Evolutionary conservation across 2,329 filamentous ascomycete species (phyloP).

Genomic region (Camptophora hylomeconis): DNA sequence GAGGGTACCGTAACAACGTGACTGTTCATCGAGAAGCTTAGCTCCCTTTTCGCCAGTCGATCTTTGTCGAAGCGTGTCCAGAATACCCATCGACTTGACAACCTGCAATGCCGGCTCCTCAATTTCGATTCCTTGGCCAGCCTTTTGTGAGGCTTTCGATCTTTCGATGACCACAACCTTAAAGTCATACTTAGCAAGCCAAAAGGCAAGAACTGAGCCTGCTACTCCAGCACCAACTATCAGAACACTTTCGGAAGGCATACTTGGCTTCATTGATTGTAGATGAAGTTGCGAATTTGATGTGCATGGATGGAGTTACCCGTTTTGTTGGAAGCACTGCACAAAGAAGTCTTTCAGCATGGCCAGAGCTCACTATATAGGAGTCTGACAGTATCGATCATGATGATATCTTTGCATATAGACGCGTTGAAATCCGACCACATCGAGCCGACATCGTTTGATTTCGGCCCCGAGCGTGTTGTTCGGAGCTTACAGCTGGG

Average conservation of each 20-base stretch:
- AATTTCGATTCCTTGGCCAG: conserved; percentile 16
- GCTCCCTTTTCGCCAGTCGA: conserved; percentile 10
- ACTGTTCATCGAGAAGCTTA: conserved; percentile 9
- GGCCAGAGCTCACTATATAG: no score
- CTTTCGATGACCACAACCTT: conserved; percentile 14
- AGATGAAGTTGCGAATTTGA: no score
- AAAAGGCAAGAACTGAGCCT: conserved; percentile 13
- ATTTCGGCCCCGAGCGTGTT: no score
- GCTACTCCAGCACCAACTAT: conserved; percentile 14
- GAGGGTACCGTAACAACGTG: conserved; percentile 7
- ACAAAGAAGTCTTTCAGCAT: no score
- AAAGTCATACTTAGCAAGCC: conserved; percentile 13
- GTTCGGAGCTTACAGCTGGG: no score
- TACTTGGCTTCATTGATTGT: no score
- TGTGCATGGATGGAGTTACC: no score
- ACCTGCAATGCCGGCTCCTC: conserved; percentile 12
- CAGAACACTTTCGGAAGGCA: conserved; percentile 12
- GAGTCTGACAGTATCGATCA: no score
- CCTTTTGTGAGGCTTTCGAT: conserved; percentile 8
- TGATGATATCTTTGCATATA: no score
- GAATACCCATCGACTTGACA: conserved; percentile 12
- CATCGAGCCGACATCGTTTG: no score
- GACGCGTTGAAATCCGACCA: no score
- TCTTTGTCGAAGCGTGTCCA: conserved; percentile 7
- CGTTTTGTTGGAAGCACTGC: no score